phyloP scores from a whole-genome alignment of 1,139 yeast genomes.

The Suhomyces bolitotheri region DNA sequence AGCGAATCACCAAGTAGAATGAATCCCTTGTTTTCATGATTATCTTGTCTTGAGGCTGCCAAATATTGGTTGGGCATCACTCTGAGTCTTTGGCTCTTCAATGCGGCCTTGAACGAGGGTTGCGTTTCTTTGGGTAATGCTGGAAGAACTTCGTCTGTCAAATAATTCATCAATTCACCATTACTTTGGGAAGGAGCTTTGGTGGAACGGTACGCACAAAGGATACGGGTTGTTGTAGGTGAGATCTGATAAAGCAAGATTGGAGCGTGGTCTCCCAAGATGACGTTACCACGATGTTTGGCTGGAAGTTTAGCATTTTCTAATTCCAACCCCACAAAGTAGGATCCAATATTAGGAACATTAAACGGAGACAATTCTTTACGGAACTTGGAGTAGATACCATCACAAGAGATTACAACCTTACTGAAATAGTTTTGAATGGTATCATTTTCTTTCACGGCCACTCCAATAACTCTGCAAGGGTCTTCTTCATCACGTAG shows the following conservation, averaged over 20 bases:
- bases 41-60: slow-evolving; percentile 65
- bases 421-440: slow-evolving; percentile 50
- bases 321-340: slow-evolving; percentile 83
- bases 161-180: slow-evolving; percentile 61
- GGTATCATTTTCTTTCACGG: slow-evolving; percentile 35
- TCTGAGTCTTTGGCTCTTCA: slow-evolving; percentile 54
- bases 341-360: slow-evolving; percentile 71
- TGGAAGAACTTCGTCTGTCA: slow-evolving; percentile 62
- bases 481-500: slow-evolving; percentile 48
- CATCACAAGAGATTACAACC: slow-evolving; percentile 83
- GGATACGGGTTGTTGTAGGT: slow-evolving; percentile 76
- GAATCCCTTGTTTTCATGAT: slow-evolving; percentile 65
- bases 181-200: slow-evolving; percentile 68
- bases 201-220: slow-evolving; percentile 81
- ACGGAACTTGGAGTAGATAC: slow-evolving; percentile 91
- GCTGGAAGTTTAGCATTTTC: slow-evolving; percentile 71
- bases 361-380: slow-evolving; percentile 60
- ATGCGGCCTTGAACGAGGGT: slow-evolving; percentile 61
- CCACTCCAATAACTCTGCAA: slow-evolving; percentile 66
- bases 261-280: slow-evolving; percentile 86
- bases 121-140: slow-evolving; percentile 62
- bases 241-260: slow-evolving; percentile 85
- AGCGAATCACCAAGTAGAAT: slow-evolving; percentile 89
- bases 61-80: slow-evolving; percentile 95
- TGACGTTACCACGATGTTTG: slow-evolving; percentile 83